Conservation (phyloP, 352 stramenopile species). For the Pythium brassicae region DNA sequence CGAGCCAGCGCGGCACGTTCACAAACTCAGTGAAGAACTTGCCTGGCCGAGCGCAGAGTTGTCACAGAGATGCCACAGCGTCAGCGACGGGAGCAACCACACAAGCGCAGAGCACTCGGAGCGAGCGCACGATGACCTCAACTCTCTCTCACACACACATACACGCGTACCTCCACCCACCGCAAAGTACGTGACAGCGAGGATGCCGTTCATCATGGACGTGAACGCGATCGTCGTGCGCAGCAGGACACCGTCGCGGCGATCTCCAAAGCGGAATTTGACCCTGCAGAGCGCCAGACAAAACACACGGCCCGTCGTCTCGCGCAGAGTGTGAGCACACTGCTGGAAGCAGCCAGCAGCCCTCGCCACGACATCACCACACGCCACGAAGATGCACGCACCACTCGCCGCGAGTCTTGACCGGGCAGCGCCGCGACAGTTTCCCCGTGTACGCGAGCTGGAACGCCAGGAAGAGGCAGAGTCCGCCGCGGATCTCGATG, state of each 20-base stretch:
- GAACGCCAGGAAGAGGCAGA: slow-evolving; percentile 78
- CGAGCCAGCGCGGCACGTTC: slow-evolving; percentile 43
- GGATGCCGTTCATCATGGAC: slow-evolving; percentile 56
- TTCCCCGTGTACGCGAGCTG: slow-evolving; percentile 81
- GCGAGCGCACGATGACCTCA: too few relatives aligned
- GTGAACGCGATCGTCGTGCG: slow-evolving; percentile 68
- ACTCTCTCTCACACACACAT: too few relatives aligned
- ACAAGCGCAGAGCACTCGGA: too few relatives aligned
- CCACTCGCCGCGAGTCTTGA: slow-evolving; percentile 80
- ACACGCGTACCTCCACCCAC: slow-evolving; percentile 33
- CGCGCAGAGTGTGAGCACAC: too few relatives aligned
- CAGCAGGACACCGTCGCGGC: slow-evolving; percentile 44
- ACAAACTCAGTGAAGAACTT: slow-evolving; percentile 83
- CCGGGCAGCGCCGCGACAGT: slow-evolving; percentile 60
- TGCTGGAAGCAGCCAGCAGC: too few relatives aligned
- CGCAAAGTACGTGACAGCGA: slow-evolving; percentile 75
- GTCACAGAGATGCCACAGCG: too few relatives aligned
- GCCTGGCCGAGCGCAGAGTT: slow-evolving; percentile 12
- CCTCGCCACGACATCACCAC: too few relatives aligned
- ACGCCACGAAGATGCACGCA: too few relatives aligned
- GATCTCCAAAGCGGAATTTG: slow-evolving; percentile 71
- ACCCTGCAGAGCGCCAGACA: slow-evolving; percentile 36
- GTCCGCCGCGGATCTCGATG: slow-evolving; percentile 72
- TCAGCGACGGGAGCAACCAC: background rate
- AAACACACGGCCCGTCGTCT: too few relatives aligned